Conservation (phyloP, 2,329 filamentous ascomycete species). For the Ambrosiella cleistominuta region DNA sequence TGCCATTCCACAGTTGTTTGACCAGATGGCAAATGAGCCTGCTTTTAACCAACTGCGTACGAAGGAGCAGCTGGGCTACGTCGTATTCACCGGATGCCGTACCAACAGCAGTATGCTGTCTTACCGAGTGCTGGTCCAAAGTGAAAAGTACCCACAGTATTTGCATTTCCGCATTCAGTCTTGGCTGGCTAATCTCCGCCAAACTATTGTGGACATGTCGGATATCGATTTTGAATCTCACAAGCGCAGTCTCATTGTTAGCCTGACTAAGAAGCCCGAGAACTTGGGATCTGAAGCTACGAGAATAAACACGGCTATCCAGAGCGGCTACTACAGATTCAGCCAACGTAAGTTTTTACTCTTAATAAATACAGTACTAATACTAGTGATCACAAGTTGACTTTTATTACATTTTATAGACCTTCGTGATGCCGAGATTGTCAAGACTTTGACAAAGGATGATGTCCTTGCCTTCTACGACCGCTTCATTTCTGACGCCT, state of each 20-base stretch:
- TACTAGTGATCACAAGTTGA: neutral
- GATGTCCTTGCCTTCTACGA: slow-evolving; percentile 69
- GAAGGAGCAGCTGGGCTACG: slow-evolving; percentile 93
- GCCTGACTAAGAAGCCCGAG: slow-evolving; percentile 77
- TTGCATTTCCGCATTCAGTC: slow-evolving; percentile 74
- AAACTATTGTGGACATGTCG: slow-evolving; percentile 55
- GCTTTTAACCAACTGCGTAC: slow-evolving; percentile 89
- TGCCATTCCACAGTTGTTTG: slow-evolving; percentile 63
- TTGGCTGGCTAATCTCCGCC: slow-evolving; percentile 54
- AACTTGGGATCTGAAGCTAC: slow-evolving; percentile 73
- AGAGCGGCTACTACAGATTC: slow-evolving; percentile 78
- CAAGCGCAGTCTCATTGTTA: slow-evolving; percentile 75
- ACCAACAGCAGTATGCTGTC: slow-evolving; percentile 61
- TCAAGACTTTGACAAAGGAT: slow-evolving; percentile 57
- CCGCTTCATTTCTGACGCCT: slow-evolving; percentile 57
- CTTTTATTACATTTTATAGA: slow-evolving; percentile 24
- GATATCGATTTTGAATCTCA: slow-evolving; percentile 76
- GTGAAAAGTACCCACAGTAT: slow-evolving; percentile 68
- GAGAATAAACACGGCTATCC: slow-evolving; percentile 60
- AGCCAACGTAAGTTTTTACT: slow-evolving; percentile 45
- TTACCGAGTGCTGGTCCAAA: slow-evolving; percentile 84
- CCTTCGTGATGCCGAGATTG: slow-evolving; percentile 56
- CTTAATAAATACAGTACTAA: neutral
- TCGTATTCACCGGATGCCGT: slow-evolving; percentile 70
- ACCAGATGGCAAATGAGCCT: slow-evolving; percentile 83